Conservation (phyloP, 2,329 filamentous ascomycete genomes). For the Lasiodiplodia gonubiensis region DNA sequence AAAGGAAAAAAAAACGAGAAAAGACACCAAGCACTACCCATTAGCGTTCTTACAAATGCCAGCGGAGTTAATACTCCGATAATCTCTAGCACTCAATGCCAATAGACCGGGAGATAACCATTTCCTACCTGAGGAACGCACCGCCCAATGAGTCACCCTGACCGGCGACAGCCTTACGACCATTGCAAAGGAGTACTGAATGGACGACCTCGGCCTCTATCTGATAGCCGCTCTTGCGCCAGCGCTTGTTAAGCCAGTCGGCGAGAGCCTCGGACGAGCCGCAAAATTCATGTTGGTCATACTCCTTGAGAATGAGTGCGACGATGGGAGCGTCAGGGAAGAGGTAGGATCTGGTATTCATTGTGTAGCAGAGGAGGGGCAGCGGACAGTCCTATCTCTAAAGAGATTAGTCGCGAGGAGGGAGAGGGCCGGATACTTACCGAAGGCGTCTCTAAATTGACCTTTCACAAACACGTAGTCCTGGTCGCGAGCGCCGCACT, state of each 20-base stretch:
- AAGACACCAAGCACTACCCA: no score
- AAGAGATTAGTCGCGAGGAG: neutral
- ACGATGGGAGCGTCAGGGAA: neutral
- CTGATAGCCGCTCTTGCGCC: constrained; percentile 27
- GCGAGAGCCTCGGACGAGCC: constrained; percentile 15
- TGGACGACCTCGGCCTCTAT: constrained; percentile 6
- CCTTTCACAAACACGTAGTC: neutral
- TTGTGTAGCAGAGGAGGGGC: neutral
- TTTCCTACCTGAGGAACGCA: constrained; percentile 6
- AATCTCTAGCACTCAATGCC: no score
- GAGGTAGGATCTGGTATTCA: neutral
- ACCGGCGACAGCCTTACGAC: neutral
- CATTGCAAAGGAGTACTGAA: neutral
- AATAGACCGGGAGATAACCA: neutral
- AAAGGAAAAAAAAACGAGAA: no score
- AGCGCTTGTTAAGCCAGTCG: constrained; percentile 23
- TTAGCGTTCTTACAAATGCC: neutral
- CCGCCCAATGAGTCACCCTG: neutral
- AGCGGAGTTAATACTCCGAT: neutral
- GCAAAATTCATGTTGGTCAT: constrained; percentile 25
- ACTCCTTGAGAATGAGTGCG: constrained; percentile 14
- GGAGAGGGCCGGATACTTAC: neutral
- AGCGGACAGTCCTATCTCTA: neutral
- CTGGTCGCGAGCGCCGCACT: constrained; percentile 3
- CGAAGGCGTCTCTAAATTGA: neutral